These are phyloP conservation scores for Mycena maculata DNA, from an alignment of 768 basidiomycete species.

Conservation along the genomic window DNA sequence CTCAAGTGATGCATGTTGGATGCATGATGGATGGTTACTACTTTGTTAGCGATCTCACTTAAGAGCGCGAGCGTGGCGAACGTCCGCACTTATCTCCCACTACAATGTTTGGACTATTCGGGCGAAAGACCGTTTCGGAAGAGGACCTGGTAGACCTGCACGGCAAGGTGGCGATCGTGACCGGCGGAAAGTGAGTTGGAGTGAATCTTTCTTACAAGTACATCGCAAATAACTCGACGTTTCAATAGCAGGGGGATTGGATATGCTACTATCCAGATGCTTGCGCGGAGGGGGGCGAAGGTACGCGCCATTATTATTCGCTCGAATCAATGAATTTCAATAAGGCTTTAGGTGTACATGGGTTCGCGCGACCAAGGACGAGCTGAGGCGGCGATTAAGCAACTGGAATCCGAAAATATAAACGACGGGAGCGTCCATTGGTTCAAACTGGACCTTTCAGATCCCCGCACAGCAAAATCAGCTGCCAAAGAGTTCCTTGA, in stretches of 20 bases:
- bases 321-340: neutral
- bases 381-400: conserved; percentile 45
- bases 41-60: too few species aligned
- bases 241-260: conserved; percentile 51
- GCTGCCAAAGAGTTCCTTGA: conserved; percentile 50
- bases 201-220: neutral
- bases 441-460: conserved; percentile 53
- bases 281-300: conserved; percentile 56
- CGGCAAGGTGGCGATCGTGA: conserved; percentile 60
- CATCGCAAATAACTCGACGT: neutral
- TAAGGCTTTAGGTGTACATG: conserved; percentile 39
- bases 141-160: conserved; percentile 58
- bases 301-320: conserved; percentile 25
- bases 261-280: conserved; percentile 49
- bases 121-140: conserved; percentile 40
- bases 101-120: conserved; percentile 22
- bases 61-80: too few species aligned
- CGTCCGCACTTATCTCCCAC: neutral
- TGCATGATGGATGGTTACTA: too few species aligned
- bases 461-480: conserved; percentile 47
- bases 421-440: conserved; percentile 48
- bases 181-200: conserved; percentile 59
- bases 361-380: conserved; percentile 49
- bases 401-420: conserved; percentile 47
- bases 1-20: too few species aligned